Conservation (phyloP, 2,329 filamentous ascomycete species). For the Phoma sp. region DNA sequence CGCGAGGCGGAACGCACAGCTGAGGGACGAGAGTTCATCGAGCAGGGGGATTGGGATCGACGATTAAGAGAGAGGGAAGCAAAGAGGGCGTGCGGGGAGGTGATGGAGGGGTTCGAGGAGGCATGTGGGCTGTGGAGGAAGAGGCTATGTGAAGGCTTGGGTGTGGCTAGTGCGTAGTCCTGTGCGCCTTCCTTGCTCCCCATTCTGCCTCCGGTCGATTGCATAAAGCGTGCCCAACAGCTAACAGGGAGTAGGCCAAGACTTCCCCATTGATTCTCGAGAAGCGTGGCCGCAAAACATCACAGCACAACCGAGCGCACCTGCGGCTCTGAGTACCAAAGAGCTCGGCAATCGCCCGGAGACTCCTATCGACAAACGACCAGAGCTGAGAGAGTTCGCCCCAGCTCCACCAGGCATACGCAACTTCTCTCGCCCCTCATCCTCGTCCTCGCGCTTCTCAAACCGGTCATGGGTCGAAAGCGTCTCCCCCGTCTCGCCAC, state of each 20-base stretch:
- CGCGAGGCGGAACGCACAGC: slow-evolving; percentile 83
- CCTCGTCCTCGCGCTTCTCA: slow-evolving; percentile 16
- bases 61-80: slow-evolving; percentile 79
- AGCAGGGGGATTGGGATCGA: slow-evolving; percentile 81
- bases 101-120: slow-evolving; percentile 90
- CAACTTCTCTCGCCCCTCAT: slow-evolving; percentile 13
- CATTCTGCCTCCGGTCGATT: background rate
- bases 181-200: slow-evolving; percentile 7
- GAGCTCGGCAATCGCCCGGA: background rate
- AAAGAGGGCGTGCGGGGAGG: slow-evolving; percentile 81
- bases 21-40: slow-evolving; percentile 82
- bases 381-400: background rate
- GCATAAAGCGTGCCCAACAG: background rate
- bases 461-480: slow-evolving; percentile 13
- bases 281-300: background rate
- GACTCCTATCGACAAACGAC: background rate
- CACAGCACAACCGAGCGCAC: background rate
- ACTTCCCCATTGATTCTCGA: background rate
- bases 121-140: slow-evolving; percentile 85
- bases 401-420: slow-evolving; percentile 5
- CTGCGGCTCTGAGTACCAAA: background rate
- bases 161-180: slow-evolving; percentile 45
- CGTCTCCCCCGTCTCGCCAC: slow-evolving; percentile 10
- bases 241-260: slow-evolving; percentile 10
- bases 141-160: slow-evolving; percentile 63